A percentile compares a stretch with the other conserved stretches of the same genome.
Conservation (phyloP, 2,329 filamentous ascomycete genomes). For the Aspergillus neotritici region DNA sequence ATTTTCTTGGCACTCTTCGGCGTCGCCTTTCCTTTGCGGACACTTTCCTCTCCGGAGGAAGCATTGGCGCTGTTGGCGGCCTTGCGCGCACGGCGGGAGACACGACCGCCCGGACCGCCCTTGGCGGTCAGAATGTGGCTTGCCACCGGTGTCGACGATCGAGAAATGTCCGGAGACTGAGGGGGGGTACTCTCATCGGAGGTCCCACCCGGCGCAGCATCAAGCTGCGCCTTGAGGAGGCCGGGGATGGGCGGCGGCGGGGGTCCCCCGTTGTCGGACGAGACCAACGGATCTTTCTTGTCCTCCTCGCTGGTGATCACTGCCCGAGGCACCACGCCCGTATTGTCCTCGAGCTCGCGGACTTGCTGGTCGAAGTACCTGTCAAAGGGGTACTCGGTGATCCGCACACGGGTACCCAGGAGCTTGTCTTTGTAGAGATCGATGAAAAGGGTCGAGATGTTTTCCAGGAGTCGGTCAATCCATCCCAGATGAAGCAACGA, state of each 20-base stretch:
- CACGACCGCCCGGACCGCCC: conserved; percentile 65
- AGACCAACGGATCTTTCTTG: conserved; percentile 43
- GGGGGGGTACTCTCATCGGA: conserved; percentile 66
- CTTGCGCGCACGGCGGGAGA: conserved; percentile 75
- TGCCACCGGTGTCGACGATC: conserved; percentile 66
- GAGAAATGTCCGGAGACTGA: conserved; percentile 67
- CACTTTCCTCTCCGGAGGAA: conserved; percentile 79
- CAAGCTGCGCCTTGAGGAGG: conserved; percentile 47
- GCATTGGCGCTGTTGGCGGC: conserved; percentile 47
- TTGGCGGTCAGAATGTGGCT: conserved; percentile 68
- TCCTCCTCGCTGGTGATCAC: conserved; percentile 37
- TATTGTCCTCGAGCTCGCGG: conserved; percentile 57
- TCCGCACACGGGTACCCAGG: conserved; percentile 69
- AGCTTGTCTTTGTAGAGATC: conserved; percentile 85
- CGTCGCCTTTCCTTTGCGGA: conserved; percentile 51
- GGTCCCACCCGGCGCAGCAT: conserved; percentile 38
- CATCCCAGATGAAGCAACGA: conserved; percentile 91
- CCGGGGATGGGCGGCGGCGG: conserved; percentile 49
- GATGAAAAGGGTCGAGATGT: conserved; percentile 86
- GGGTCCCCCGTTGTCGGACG: conserved; percentile 47
- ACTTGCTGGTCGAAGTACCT: conserved; percentile 93
- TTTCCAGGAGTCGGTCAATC: conserved; percentile 95
- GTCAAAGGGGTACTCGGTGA: conserved; percentile 80
- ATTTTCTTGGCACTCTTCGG: conserved; percentile 67
- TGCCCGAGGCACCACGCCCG: conserved; percentile 41